Conservation (phyloP, 495 filamentous ascomycete genomes). For the Penicillium cinerascens region DNA sequence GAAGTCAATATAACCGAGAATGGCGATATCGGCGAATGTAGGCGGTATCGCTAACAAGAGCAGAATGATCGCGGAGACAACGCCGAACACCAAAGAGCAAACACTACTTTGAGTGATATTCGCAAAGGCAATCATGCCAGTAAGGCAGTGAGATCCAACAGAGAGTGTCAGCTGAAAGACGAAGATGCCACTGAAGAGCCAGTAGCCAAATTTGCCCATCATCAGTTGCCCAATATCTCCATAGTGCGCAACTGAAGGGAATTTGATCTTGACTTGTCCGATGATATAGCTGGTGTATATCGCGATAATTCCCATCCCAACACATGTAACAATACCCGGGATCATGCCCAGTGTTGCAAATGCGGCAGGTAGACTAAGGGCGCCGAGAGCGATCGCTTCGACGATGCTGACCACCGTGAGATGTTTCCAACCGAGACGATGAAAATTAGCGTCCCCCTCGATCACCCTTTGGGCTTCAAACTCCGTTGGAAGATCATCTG, state of each 20-base stretch:
- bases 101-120: slow-evolving; percentile 53
- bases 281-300: slow-evolving; percentile 69
- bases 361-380: slow-evolving; percentile 52
- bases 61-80: slow-evolving; percentile 57
- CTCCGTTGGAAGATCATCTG: neutral
- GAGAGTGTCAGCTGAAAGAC: slow-evolving; percentile 61
- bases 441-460: slow-evolving; percentile 19
- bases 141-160: slow-evolving; percentile 66
- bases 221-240: slow-evolving; percentile 61
- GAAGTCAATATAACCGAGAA: slow-evolving; percentile 60
- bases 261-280: slow-evolving; percentile 65
- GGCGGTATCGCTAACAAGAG: slow-evolving; percentile 59
- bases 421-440: slow-evolving; percentile 36
- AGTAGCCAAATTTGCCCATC: slow-evolving; percentile 55
- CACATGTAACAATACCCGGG: slow-evolving; percentile 43
- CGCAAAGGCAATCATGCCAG: slow-evolving; percentile 64
- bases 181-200: slow-evolving; percentile 55
- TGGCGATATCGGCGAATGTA: slow-evolving; percentile 51
- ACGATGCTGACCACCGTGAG: slow-evolving; percentile 50
- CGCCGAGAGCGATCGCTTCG: slow-evolving; percentile 61
- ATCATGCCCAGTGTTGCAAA: slow-evolving; percentile 63
- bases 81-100: slow-evolving; percentile 61
- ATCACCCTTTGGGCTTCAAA: neutral
- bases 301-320: slow-evolving; percentile 59
- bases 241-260: slow-evolving; percentile 61